Conservation (phyloP, 1,139 yeast genomes). For the Candida sp. region DNA sequence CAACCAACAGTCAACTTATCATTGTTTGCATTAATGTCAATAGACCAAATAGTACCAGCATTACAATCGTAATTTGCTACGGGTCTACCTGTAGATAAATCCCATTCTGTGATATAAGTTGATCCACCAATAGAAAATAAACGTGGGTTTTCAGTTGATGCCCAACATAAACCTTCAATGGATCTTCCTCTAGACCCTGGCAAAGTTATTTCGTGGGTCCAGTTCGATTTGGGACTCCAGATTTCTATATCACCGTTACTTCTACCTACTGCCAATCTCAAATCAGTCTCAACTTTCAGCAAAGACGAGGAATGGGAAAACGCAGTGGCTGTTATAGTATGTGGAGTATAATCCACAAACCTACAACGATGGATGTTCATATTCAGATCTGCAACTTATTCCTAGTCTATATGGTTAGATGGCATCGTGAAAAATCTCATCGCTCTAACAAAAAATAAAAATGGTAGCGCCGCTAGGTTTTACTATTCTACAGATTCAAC, state of each 20-base stretch:
- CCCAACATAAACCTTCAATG: slow-evolving; percentile 89
- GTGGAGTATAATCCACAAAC: slow-evolving; percentile 87
- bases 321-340: slow-evolving; percentile 77
- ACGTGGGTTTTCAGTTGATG: slow-evolving; percentile 47
- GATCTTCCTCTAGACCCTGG: slow-evolving; percentile 82
- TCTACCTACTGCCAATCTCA: slow-evolving; percentile 89
- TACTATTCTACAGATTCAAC: not conserved
- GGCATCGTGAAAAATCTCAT: slow-evolving; percentile 2
- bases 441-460: not conserved
- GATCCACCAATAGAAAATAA: slow-evolving; percentile 95
- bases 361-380: slow-evolving; percentile 92
- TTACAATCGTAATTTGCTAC: slow-evolving; percentile 80
- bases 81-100: slow-evolving; percentile 70
- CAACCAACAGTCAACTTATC: slow-evolving; percentile 84
- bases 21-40: slow-evolving; percentile 63
- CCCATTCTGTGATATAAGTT: slow-evolving; percentile 91
- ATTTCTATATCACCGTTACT: slow-evolving; percentile 94
- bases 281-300: slow-evolving; percentile 52
- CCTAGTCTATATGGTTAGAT: slow-evolving; percentile 2
- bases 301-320: slow-evolving; percentile 66
- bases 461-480: not conserved
- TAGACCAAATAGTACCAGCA: slow-evolving; percentile 93
- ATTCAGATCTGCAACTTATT: slow-evolving; percentile 3
- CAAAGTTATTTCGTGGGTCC: slow-evolving; percentile 58
- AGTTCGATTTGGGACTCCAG: slow-evolving; percentile 80